Percentiles rank a stretch among this genome's conserved stretches.
Conservation (phyloP, 2,329 filamentous ascomycete genomes). For the Pseudofabraea citricarpa region DNA sequence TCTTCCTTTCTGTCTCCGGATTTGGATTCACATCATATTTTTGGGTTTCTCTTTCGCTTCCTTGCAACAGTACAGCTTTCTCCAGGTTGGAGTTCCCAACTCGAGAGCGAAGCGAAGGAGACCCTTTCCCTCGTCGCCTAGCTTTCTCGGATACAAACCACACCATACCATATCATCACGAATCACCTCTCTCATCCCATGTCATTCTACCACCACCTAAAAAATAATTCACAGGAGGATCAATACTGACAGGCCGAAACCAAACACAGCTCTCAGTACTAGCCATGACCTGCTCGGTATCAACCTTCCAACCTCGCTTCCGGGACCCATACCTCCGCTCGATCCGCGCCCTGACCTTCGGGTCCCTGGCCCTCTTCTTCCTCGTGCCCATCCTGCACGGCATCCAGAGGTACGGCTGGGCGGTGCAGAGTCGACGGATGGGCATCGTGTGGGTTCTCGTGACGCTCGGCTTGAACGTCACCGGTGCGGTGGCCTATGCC, state of each 20-base stretch:
- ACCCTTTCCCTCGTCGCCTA: too few species aligned
- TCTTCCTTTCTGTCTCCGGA: too few species aligned
- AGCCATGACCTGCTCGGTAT: conserved; percentile 32
- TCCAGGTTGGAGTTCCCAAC: too few species aligned
- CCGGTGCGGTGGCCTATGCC: conserved; percentile 34
- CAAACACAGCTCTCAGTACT: conserved; percentile 23
- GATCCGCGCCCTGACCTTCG: conserved; percentile 35
- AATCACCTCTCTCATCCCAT: too few species aligned
- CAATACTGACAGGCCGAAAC: conserved; percentile 2
- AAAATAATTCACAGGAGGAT: too few species aligned
- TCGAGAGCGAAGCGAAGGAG: too few species aligned
- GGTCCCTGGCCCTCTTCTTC: conserved; percentile 35
- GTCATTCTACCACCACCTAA: not conserved
- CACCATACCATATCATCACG: too few species aligned
- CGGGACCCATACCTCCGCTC: conserved; percentile 33
- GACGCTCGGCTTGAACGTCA: conserved; percentile 33
- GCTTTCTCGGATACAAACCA: too few species aligned
- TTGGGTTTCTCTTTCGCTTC: too few species aligned
- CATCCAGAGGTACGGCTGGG: conserved; percentile 26
- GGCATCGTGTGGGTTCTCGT: conserved; percentile 34
- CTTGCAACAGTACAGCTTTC: too few species aligned
- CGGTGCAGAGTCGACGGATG: conserved; percentile 32
- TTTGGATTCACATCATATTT: too few species aligned
- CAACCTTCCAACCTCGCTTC: conserved; percentile 32
- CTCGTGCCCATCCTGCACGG: conserved; percentile 37